A percentile compares a stretch with the other conserved stretches of the same genome.
Evolutionary conservation across 2,329 filamentous ascomycete genomes (phyloP).

Genomic region (Metarhizium guizhouense): DNA sequence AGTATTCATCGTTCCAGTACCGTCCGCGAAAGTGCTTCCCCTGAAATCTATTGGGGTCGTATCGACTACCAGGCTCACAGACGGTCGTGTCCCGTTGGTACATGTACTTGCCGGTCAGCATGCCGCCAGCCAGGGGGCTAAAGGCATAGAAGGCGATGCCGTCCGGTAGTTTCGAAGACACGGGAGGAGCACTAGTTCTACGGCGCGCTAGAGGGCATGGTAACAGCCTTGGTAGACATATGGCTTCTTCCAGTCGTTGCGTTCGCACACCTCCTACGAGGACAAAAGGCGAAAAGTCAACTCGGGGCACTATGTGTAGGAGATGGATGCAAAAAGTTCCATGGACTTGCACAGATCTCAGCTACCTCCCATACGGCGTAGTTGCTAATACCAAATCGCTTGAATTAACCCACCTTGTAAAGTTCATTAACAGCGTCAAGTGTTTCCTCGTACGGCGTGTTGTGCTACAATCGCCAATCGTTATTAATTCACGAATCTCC

Average conservation of each 20-base stretch:
- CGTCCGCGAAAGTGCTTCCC: conserved; percentile 3
- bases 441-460: conserved; percentile 58
- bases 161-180: conserved; percentile 49
- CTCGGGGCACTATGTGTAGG: conserved; percentile 34
- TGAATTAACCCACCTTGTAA: conserved; percentile 63
- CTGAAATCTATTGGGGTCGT: conserved; percentile 4
- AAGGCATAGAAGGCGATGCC: conserved; percentile 62
- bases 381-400: conserved; percentile 61
- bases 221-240: conserved; percentile 73
- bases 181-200: conserved; percentile 59
- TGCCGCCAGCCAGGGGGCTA: conserved; percentile 63
- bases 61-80: conserved; percentile 6
- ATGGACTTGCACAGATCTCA: conserved; percentile 36
- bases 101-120: conserved; percentile 58
- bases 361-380: conserved; percentile 71
- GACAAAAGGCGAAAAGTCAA: no score
- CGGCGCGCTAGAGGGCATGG: conserved; percentile 33
- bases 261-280: conserved; percentile 41
- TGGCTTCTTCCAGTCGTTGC: conserved; percentile 59
- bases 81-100: conserved; percentile 9
- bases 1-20: conserved; percentile 9
- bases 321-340: no score
- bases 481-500: no score
- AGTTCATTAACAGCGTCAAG: conserved; percentile 59
- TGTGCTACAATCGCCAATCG: no score